phyloP scores from a whole-genome alignment of 1,139 yeast genomes.

The Arxiozyma slooffiae region DNA sequence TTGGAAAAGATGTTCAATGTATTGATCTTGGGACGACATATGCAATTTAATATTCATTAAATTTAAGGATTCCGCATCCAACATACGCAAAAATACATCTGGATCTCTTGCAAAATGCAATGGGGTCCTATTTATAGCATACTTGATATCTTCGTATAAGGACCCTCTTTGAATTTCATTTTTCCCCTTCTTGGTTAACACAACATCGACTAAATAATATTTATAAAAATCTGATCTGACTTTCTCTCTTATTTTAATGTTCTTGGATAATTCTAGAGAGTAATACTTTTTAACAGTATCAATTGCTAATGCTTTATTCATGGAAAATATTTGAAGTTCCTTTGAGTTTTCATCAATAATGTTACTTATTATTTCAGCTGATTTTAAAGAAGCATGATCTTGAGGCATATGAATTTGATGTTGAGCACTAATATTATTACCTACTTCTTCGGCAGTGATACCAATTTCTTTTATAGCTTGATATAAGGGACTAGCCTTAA shows the following conservation, averaged over 20 bases:
- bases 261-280: slow-evolving; percentile 72
- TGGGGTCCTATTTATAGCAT: slow-evolving; percentile 73
- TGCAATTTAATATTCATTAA: slow-evolving; percentile 40
- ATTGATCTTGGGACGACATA: slow-evolving; percentile 34
- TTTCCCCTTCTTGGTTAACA: slow-evolving; percentile 80
- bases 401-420: slow-evolving; percentile 60
- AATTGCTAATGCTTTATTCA: slow-evolving; percentile 53
- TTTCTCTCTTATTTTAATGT: slow-evolving; percentile 70
- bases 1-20: slow-evolving; percentile 43
- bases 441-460: slow-evolving; percentile 66
- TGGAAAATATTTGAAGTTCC: slow-evolving; percentile 35
- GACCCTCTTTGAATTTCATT: slow-evolving; percentile 69
- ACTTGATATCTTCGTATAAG: slow-evolving; percentile 82
- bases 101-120: slow-evolving; percentile 66
- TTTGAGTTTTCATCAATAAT: slow-evolving; percentile 44
- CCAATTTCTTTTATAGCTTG: slow-evolving; percentile 68
- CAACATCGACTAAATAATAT: slow-evolving; percentile 62
- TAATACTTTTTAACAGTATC: slow-evolving; percentile 67
- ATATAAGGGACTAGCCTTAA: slow-evolving; percentile 57
- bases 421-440: slow-evolving; percentile 70
- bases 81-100: slow-evolving; percentile 75
- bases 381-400: slow-evolving; percentile 60
- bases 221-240: slow-evolving; percentile 61
- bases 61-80: slow-evolving; percentile 75
- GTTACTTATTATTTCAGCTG: slow-evolving; percentile 52